Conservation (phyloP, 352 stramenopile species). For the Phytophthora agathidicida region DNA sequence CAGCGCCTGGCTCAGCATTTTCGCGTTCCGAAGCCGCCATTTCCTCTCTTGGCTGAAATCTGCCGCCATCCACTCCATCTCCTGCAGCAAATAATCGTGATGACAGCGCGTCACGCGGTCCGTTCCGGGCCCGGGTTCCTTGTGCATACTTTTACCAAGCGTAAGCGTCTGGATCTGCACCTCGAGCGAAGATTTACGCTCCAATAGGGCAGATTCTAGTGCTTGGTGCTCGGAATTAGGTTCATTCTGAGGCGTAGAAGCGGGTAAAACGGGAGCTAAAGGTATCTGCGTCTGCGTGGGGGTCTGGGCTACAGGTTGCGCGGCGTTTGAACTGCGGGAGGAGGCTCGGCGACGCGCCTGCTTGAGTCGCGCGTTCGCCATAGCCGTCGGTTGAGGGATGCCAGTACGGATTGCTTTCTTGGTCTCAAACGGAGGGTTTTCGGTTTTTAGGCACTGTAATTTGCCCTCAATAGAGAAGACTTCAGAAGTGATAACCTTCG, state of each 20-base stretch:
- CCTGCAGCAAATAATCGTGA: slow-evolving; percentile 80
- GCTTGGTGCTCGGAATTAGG: slow-evolving; percentile 19
- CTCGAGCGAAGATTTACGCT: slow-evolving; percentile 51
- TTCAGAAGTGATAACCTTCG: too few relatives aligned
- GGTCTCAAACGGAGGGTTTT: too few relatives aligned
- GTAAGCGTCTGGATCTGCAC: slow-evolving; percentile 47
- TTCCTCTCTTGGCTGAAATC: slow-evolving; percentile 93
- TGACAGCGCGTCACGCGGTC: slow-evolving; percentile 50
- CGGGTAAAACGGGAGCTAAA: not conserved
- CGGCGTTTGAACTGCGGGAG: slow-evolving; percentile 27
- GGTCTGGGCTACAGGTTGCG: slow-evolving; percentile 12
- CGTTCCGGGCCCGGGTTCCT: slow-evolving; percentile 41
- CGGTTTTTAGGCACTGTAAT: too few relatives aligned
- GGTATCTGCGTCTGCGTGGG: slow-evolving; percentile 34
- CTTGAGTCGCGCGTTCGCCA: slow-evolving; percentile 82
- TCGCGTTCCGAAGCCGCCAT: slow-evolving; percentile 79
- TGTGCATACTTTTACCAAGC: slow-evolving; percentile 47
- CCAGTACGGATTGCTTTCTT: slow-evolving; percentile 27
- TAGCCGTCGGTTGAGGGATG: slow-evolving; percentile 16
- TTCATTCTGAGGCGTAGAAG: slow-evolving; percentile 18
- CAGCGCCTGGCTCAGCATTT: slow-evolving; percentile 73
- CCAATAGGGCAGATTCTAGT: slow-evolving; percentile 40
- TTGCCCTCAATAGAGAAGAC: too few relatives aligned
- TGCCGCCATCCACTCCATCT: slow-evolving; percentile 94
- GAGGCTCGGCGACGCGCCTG: slow-evolving; percentile 47